Conservation (phyloP, 345 rosid genomes). For the Linum tenue region DNA sequence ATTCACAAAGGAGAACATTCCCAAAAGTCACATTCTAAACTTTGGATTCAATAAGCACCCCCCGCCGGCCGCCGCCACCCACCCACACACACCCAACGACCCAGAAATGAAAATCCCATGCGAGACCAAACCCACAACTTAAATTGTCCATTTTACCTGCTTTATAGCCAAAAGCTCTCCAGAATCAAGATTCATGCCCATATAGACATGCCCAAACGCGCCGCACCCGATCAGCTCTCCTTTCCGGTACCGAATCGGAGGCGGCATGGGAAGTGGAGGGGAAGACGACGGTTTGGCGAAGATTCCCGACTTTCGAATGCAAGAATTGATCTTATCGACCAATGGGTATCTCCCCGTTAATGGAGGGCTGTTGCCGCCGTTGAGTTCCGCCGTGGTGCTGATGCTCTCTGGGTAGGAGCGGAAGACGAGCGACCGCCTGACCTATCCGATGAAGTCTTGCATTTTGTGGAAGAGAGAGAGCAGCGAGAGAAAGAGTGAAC, state of each 20-base stretch:
- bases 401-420: conserved; percentile 32
- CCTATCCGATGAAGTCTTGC: conserved; percentile 73
- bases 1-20: neutral
- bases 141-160: conserved; percentile 40
- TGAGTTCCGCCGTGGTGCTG: conserved; percentile 10
- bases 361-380: conserved; percentile 12
- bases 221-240: conserved; percentile 94
- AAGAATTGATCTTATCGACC: conserved; percentile 59
- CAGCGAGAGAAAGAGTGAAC: conserved; percentile 1
- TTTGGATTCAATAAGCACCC: neutral
- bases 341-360: conserved; percentile 17
- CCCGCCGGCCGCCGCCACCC: no score
- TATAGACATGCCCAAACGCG: conserved; percentile 82
- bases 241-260: conserved; percentile 71
- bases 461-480: conserved; percentile 11
- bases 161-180: conserved; percentile 94
- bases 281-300: conserved; percentile 39
- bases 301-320: conserved; percentile 63
- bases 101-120: neutral
- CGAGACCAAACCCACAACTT: neutral
- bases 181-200: conserved; percentile 95
- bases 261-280: conserved; percentile 30
- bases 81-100: no score
- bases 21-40: neutral
- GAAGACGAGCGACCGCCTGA: conserved; percentile 75